A percentile compares a stretch with the other conserved stretches of the same genome.
Evolutionary conservation across 2,329 filamentous ascomycete genomes (phyloP).

Genomic region (Orbilia quercus): DNA sequence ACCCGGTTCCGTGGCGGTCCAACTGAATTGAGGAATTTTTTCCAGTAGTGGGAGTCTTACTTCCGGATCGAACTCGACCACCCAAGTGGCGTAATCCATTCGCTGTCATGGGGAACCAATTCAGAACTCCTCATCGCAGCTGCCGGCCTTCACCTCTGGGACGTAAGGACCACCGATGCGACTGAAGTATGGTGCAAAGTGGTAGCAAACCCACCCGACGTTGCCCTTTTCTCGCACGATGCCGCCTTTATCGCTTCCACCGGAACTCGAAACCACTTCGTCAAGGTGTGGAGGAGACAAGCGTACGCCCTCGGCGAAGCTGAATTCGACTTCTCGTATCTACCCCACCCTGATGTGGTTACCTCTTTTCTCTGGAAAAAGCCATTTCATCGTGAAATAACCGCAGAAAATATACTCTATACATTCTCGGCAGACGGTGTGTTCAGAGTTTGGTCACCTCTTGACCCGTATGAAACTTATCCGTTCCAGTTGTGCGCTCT

Average conservation of each 20-base stretch:
- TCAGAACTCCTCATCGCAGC: slow-evolving; percentile 87
- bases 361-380: slow-evolving; percentile 87
- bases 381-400: slow-evolving; percentile 80
- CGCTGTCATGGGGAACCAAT: slow-evolving; percentile 85
- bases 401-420: slow-evolving; percentile 86
- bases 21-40: slow-evolving; percentile 47
- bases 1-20: neutral
- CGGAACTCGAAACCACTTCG: slow-evolving; percentile 79
- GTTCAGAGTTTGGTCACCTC: slow-evolving; percentile 83
- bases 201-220: slow-evolving; percentile 78
- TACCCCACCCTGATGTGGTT: slow-evolving; percentile 84
- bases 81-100: slow-evolving; percentile 66
- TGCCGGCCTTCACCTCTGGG: slow-evolving; percentile 75
- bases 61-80: slow-evolving; percentile 67
- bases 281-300: slow-evolving; percentile 92
- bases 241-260: slow-evolving; percentile 86
- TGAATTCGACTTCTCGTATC: slow-evolving; percentile 88
- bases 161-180: slow-evolving; percentile 61
- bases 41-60: slow-evolving; percentile 72
- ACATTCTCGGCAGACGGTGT: slow-evolving; percentile 84
- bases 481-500: slow-evolving; percentile 82
- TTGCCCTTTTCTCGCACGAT: slow-evolving; percentile 84
- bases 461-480: slow-evolving; percentile 76
- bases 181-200: slow-evolving; percentile 77
- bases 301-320: slow-evolving; percentile 85